These are phyloP conservation scores for Colletotrichum horii DNA, from an alignment of 2,329 filamentous ascomycete species.

Conservation along the genomic window DNA sequence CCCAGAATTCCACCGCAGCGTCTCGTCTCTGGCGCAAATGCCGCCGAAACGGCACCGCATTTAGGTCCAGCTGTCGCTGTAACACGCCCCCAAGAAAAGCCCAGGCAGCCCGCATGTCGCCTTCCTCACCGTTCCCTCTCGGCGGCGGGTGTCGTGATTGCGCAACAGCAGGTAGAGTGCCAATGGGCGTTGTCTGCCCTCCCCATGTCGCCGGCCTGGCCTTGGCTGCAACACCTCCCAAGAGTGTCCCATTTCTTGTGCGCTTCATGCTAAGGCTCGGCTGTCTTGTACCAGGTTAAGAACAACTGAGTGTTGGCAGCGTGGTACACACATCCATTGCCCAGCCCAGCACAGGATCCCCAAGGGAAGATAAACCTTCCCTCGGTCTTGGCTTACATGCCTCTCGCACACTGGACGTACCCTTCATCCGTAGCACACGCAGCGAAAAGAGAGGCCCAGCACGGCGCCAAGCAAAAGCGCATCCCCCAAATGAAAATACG, in stretches of 20 bases:
- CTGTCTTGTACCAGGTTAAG: neutral
- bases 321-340: neutral
- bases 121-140: neutral
- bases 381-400: neutral
- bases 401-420: neutral
- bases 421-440: neutral
- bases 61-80: neutral
- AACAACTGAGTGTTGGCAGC: neutral
- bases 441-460: neutral
- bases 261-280: neutral
- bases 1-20: neutral
- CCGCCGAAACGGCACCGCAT: slow-evolving; percentile 2
- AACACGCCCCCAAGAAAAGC: neutral
- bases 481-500: neutral
- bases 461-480: neutral
- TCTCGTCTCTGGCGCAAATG: neutral
- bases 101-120: neutral
- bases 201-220: neutral
- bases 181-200: neutral
- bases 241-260: neutral
- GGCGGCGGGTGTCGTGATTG: neutral
- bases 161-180: neutral
- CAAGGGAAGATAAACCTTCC: neutral
- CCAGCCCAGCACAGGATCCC: neutral
- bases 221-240: neutral